phyloP scores from a whole-genome alignment of 2,329 filamentous ascomycete genomes.

The Exserohilum rostratum region DNA sequence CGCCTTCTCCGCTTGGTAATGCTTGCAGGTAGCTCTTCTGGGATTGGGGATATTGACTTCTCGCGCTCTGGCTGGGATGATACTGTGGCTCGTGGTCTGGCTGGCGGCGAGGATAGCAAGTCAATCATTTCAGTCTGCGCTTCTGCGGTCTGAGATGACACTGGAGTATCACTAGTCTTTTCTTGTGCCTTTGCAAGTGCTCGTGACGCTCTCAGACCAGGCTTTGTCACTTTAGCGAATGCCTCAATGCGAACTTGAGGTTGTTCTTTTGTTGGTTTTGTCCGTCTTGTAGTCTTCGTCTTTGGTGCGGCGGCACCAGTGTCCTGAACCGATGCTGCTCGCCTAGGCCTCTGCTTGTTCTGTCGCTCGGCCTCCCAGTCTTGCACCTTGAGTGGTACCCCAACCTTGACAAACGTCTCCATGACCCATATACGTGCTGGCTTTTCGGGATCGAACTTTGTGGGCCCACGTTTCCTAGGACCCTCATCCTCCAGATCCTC shows the following conservation, averaged over 20 bases:
- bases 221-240: conserved; percentile 47
- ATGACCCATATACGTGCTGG: conserved; percentile 73
- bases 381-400: conserved; percentile 68
- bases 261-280: conserved; percentile 26
- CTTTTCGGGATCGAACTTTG: conserved; percentile 68
- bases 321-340: conserved; percentile 28
- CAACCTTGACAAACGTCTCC: conserved; percentile 66
- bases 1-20: conserved; percentile 39
- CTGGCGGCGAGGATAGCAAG: conserved; percentile 41
- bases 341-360: conserved; percentile 29
- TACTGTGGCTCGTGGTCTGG: conserved; percentile 3
- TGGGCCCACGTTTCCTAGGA: conserved; percentile 53
- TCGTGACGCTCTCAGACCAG: conserved; percentile 30
- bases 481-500: conserved; percentile 43
- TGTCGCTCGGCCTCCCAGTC: conserved; percentile 62
- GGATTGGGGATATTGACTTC: conserved; percentile 25
- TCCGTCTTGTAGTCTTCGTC: conserved; percentile 26
- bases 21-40: conserved; percentile 35
- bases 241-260: conserved; percentile 33
- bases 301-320: conserved; percentile 27
- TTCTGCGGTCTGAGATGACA: conserved; percentile 2
- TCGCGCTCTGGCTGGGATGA: conserved; percentile 12
- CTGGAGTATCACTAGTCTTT: background rate
- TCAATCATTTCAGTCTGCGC: conserved; percentile 25
- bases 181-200: conserved; percentile 29